phyloP scores from a whole-genome alignment of 2,329 filamentous ascomycete genomes.

The Lasiodiplodia citricola region DNA sequence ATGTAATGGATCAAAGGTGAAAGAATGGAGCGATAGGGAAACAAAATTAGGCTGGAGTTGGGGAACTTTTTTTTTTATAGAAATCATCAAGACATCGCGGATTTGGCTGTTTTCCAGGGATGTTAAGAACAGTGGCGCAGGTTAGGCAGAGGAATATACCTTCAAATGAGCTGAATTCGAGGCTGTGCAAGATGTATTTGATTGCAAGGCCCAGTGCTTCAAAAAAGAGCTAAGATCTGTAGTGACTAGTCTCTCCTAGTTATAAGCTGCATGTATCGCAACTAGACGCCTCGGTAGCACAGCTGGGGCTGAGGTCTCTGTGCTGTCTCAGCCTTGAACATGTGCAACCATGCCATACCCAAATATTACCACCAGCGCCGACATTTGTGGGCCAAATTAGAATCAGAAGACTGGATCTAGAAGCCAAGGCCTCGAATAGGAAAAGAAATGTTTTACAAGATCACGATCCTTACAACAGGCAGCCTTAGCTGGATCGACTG shows the following conservation, averaged over 20 bases:
- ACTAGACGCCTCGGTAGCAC: neutral
- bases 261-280: neutral
- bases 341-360: neutral
- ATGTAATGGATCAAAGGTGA: too few species aligned
- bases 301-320: neutral
- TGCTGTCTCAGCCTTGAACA: neutral
- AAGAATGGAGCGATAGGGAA: neutral
- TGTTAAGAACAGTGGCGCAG: neutral
- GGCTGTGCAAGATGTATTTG: neutral
- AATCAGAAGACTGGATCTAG: neutral
- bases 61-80: neutral
- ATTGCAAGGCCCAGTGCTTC: neutral
- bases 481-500: too few species aligned
- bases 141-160: neutral
- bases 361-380: neutral
- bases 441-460: too few species aligned
- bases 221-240: neutral
- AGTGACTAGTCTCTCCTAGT: neutral
- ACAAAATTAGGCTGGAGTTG: neutral
- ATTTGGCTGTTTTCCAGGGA: neutral
- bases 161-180: neutral
- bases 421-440: too few species aligned
- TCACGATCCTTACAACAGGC: too few species aligned
- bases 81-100: too few species aligned
- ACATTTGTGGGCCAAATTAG: neutral